These are phyloP conservation scores for Aristolochia fimbriata DNA, from an alignment of 164 flowering plant species.

Conservation along the genomic window DNA sequence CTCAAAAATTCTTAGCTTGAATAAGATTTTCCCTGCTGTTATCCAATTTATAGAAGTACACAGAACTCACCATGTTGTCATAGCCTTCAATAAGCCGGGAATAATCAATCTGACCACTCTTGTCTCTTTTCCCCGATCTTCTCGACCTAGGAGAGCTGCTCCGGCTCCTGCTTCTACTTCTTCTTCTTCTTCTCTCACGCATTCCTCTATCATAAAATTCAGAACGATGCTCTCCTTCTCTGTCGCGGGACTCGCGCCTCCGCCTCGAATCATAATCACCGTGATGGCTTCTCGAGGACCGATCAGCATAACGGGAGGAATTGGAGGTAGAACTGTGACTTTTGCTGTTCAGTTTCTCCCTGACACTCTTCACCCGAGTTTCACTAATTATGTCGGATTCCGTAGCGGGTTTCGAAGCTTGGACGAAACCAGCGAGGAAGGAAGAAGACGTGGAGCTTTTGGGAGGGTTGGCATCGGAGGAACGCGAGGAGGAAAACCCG, in stretches of 20 bases:
- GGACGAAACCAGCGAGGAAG: constrained; percentile 56
- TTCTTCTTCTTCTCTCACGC: constrained; percentile 11
- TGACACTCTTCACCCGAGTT: constrained; percentile 44
- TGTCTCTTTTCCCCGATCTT: constrained; percentile 16
- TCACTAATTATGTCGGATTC: constrained; percentile 16
- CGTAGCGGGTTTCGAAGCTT: constrained; percentile 36
- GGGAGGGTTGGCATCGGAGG: constrained; percentile 13
- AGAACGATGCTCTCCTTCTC: constrained; percentile 14
- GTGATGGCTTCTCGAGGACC: constrained; percentile 7
- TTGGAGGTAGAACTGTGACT: background rate
- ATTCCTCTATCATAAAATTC: constrained; percentile 6
- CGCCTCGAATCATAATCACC: constrained; percentile 13
- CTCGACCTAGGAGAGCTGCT: constrained; percentile 21
- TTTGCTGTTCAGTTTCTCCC: constrained; percentile 66
- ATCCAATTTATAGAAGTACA: too few species aligned
- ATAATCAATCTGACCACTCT: constrained; percentile 37
- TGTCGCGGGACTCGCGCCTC: constrained; percentile 14
- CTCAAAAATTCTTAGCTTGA: too few species aligned
- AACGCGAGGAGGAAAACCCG: constrained; percentile 42
- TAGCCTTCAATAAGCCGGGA: constrained; percentile 59
- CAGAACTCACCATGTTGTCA: constrained; percentile 49
- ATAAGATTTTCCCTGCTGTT: too few species aligned
- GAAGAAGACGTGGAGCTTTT: constrained; percentile 32
- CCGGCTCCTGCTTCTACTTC: constrained; percentile 27
- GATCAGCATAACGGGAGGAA: background rate